Base-by-base conservation (phyloP, 148 eudicot genomes). In the Cornus kousa region DNA sequence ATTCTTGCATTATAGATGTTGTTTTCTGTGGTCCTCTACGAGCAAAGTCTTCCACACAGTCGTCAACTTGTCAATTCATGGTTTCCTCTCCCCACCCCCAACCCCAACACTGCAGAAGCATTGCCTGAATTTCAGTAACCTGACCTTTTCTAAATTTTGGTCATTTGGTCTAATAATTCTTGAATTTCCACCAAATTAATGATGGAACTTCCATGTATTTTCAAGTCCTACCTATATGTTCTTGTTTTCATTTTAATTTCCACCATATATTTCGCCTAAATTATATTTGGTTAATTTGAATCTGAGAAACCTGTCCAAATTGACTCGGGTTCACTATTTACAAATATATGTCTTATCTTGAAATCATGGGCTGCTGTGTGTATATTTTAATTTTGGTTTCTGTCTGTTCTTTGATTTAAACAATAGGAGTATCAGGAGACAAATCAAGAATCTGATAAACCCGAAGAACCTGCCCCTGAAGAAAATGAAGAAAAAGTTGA, bases 361-460 rank as follows among this genome's bases (percentile, higher is more conserved):
- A 19, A 14, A 62, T 62, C 23, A 20, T 5, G 23, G 22, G 66
- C 23, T 17, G 5, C 3, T 55, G 65, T 60, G 65, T 17, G 24
- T 5, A 62, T 20, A 13, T 17, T 62, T 17, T 62, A 19, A 62
- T 4, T 62, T 62, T 62, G 23, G 66, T 20, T 19, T 20, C 0
- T 57, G 64, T 62, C 5, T 57, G 13, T 19, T 57, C 20, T 57
- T 57, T 43, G 48, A 53, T 0, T 11, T 17, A 60, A 62, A 82
- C 43, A 73, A 81, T 87, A 95, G 98, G 98, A 95, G 82, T 93
- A 91, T 81, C 71, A 70, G 55, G 90, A 88, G 78, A 76, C 82
- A 39, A 86, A 77, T n/a, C 80, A 72, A 69, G 90, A 93, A 31
- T 86, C 91, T 13, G 77, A 84, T 48, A 80, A 87, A 70, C 78